Conservation (phyloP, 176 grass and related monocot genomes). For the Triticum aestivum region IWGSC_CS_RefSeq_v2.1 NC_057813.1:28202089-28202588, state of each 20-base stretch:
- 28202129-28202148: slow-evolving; percentile 61
- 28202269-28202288: slow-evolving; percentile 26
- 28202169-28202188: slow-evolving; percentile 4
- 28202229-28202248: slow-evolving; percentile 55
- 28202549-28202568: slow-evolving; percentile 10
- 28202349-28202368: not conserved
- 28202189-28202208: slow-evolving; percentile 47
- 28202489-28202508: slow-evolving; percentile 22
- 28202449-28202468: slow-evolving; percentile 30
- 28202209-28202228: slow-evolving; percentile 23
- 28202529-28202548: slow-evolving; percentile 43
- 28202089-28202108: slow-evolving; percentile 51
- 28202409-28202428: slow-evolving; percentile 2
- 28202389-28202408: slow-evolving; percentile 36
- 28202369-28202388: not conserved
- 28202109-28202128: slow-evolving; percentile 40
- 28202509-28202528: slow-evolving; percentile 35
- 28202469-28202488: slow-evolving; percentile 40
- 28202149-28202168: slow-evolving; percentile 54
- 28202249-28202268: slow-evolving; percentile 37
- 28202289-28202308: slow-evolving; percentile 43
- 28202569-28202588: slow-evolving; percentile 51
- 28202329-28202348: not conserved
- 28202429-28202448: not conserved
- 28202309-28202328: slow-evolving; percentile 44